These are phyloP conservation scores for Yamagishiella unicocca DNA, from an alignment of 139 green algal species.

Conservation along the genomic window DNA sequence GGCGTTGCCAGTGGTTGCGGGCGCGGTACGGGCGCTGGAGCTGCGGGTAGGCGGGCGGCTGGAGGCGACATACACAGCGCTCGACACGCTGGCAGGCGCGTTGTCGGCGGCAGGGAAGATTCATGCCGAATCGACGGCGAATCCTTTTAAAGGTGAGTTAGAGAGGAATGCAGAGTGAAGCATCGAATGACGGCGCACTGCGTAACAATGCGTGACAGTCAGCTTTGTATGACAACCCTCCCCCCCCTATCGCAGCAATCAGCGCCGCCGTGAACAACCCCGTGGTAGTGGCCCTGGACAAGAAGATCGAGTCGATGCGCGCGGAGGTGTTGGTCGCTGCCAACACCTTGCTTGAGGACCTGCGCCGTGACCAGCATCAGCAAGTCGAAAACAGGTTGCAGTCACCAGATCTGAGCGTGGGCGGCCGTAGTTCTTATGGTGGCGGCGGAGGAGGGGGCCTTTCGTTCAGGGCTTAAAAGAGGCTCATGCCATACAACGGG, in stretches of 20 bases:
- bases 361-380: slow-evolving; percentile 13
- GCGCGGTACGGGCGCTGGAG: not conserved
- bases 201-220: too few relatives aligned
- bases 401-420: not conserved
- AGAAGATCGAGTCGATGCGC: slow-evolving; percentile 32
- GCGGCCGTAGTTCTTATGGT: not conserved
- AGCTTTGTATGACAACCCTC: too few relatives aligned
- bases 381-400: not conserved
- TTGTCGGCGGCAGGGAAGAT: not conserved
- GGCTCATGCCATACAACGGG: too few relatives aligned
- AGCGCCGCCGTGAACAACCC: slow-evolving; percentile 40
- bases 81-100: slow-evolving; percentile 7
- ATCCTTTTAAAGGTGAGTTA: slow-evolving; percentile 46
- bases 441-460: too few relatives aligned
- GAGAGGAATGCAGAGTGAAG: too few relatives aligned
- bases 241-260: slow-evolving; percentile 24
- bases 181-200: too few relatives aligned
- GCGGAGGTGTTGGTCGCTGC: not conserved
- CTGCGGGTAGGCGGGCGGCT: not conserved
- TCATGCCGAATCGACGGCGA: slow-evolving; percentile 7
- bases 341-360: not conserved
- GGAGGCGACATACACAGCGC: not conserved
- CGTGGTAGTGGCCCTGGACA: slow-evolving; percentile 40
- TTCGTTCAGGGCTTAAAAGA: too few relatives aligned
- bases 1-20: not conserved